Evolutionary conservation across 495 filamentous ascomycete genomes (phyloP).

Genomic region (Daldinia loculata): DNA sequence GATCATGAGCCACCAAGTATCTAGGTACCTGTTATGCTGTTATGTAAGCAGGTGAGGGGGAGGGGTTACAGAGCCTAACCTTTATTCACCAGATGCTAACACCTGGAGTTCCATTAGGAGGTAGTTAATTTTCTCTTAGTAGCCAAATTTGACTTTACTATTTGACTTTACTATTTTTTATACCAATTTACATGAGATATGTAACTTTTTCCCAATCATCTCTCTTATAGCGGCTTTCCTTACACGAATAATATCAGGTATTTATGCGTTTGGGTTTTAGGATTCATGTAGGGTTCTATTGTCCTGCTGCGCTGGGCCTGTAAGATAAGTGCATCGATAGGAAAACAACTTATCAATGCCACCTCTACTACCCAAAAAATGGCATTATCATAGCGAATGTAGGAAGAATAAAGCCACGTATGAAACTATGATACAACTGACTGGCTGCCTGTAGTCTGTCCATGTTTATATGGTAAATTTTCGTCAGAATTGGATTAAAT

Average conservation of each 20-base stretch:
- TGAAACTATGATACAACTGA: not conserved
- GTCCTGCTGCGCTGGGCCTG: not conserved
- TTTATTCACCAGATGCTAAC: slow-evolving; percentile 2
- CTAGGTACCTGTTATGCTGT: not conserved
- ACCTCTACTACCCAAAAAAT: not conserved
- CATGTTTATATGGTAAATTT: not conserved
- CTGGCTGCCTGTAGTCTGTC: not conserved
- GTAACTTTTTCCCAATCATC: not conserved
- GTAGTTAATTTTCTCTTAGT: not conserved
- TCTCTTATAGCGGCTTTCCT: not conserved
- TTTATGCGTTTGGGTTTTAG: not conserved
- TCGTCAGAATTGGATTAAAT: not conserved
- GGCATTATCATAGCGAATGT: not conserved
- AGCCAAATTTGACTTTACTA: not conserved
- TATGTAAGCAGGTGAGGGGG: not conserved
- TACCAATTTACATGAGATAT: not conserved
- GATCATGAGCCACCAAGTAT: not conserved
- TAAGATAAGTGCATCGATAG: not conserved
- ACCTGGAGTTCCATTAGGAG: not conserved
- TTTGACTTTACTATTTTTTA: not conserved
- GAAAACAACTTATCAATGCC: not conserved
- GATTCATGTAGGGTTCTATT: not conserved
- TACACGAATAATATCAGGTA: not conserved
- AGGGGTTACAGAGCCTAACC: not conserved
- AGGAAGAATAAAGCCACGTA: not conserved